A percentile compares a stretch with the other conserved stretches of the same genome.
Evolutionary conservation across 345 rosid species (phyloP).

Genomic region (Dipteronia dyeriana): DNA sequence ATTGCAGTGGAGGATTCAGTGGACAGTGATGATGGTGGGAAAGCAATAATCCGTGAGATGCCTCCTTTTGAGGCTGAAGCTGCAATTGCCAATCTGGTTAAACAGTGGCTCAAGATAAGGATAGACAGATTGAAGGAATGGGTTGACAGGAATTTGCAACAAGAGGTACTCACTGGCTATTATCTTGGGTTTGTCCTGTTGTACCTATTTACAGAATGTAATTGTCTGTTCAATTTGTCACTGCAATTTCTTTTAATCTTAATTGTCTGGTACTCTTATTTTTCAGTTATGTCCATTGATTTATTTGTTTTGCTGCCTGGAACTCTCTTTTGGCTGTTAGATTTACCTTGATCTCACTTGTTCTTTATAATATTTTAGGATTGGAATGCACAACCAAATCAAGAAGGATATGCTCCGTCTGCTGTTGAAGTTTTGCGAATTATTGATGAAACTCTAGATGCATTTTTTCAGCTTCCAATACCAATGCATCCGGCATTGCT

Average conservation of each 20-base stretch:
- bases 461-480: constrained; percentile 93
- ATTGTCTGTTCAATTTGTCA: constrained; percentile 8
- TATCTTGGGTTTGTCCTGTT: background rate
- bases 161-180: constrained; percentile 58
- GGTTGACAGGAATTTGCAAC: constrained; percentile 88
- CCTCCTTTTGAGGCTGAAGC: constrained; percentile 97
- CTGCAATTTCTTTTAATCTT: background rate
- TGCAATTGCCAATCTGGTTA: constrained; percentile 85
- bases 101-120: constrained; percentile 78
- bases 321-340: constrained; percentile 10
- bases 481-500: constrained; percentile 89
- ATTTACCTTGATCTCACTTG: constrained; percentile 22
- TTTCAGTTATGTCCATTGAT: background rate
- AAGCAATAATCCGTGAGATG: constrained; percentile 97
- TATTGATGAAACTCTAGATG: constrained; percentile 82
- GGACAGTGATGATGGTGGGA: constrained; percentile 97
- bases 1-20: constrained; percentile 98
- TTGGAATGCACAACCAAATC: constrained; percentile 67
- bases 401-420: constrained; percentile 82
- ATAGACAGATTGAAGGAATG: constrained; percentile 86
- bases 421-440: constrained; percentile 74
- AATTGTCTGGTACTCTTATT: constrained; percentile 7
- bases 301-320: background rate
- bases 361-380: constrained; percentile 40
- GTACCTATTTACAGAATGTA: background rate